Evolutionary conservation across 1,284 basidiomycete genomes (phyloP), one percentile per base, ranked within the genome.

Genomic region (Cryptococcus sp.): DNA sequence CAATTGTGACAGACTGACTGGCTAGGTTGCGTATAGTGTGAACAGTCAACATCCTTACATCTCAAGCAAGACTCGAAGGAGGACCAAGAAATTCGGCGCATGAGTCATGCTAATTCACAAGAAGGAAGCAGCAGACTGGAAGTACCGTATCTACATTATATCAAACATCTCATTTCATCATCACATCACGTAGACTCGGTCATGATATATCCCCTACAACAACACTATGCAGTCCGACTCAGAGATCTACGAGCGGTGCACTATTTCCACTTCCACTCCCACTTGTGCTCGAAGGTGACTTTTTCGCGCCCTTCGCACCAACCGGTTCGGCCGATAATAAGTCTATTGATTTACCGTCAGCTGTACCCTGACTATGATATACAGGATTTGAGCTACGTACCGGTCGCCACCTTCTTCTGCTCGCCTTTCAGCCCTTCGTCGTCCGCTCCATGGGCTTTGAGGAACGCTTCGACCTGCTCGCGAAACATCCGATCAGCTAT

Each of bases 401-500:
- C 68, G 61, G 69, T 58, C 58, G 79, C 80, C 49, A 89, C 83
- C 70, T 87, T 85, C 77, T 90, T 88, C 73, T 93, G 89, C 19
- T 88, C 89, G 54, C 90, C 90, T 20, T 88, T 88, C 53, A 94
- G 80, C 3, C 91, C 91, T 25, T 87, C 87, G 79, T 93, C 91
- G 72, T 94, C 78, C 30, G 74, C 76, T 23, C 76, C 79, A 61
- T 80, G 76, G 10, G 77, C 92, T 71, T 94, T 91, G 53, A 95
- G 81, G 83, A 94, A 94, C 2, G 91, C 92, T 73, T 95, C 91
- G 54, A 92, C 90, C 85, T 87, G 62, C 50, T 13, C 50, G 16
- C 54, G 51, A 45, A 22, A 46, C 8, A 58, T 15, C 8, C 25
- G n/a, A 54, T 54, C 42, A 47, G 41, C 39, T 30, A 35, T 8